Percentiles rank a stretch among this genome's conserved stretches.
phyloP scores from a whole-genome alignment of 257 asterid genomes.

The Gentiana straminea region DNA sequence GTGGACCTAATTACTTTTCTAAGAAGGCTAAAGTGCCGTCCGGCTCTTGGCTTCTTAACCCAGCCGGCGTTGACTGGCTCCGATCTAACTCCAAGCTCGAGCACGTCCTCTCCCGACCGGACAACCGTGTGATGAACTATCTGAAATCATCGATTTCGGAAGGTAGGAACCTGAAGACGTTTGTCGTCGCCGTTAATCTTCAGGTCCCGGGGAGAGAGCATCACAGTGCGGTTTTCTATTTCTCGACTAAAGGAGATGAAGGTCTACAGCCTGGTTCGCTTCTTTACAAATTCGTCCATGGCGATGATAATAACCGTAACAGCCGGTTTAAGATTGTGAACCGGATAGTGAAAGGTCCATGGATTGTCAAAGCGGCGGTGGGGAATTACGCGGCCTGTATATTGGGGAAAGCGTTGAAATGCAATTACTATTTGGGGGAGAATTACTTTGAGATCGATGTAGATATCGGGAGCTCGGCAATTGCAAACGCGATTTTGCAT shows the following conservation, averaged over 20 bases:
- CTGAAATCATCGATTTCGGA: slow-evolving; percentile 25
- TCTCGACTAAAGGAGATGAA: slow-evolving; percentile 45
- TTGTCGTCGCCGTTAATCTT: slow-evolving; percentile 62
- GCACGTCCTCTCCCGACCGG: slow-evolving; percentile 69
- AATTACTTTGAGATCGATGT: slow-evolving; percentile 30
- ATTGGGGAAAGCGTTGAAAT: slow-evolving; percentile 72
- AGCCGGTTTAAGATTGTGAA: slow-evolving; percentile 80
- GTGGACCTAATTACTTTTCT: slow-evolving; percentile 60
- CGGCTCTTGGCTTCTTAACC: slow-evolving; percentile 57
- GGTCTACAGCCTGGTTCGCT: slow-evolving; percentile 43
- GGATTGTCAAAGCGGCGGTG: slow-evolving; percentile 86
- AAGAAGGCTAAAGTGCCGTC: slow-evolving; percentile 51
- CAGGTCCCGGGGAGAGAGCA: slow-evolving; percentile 91
- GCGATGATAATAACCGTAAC: slow-evolving; percentile 56
- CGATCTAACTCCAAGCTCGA: slow-evolving; percentile 73
- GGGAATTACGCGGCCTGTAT: slow-evolving; percentile 87
- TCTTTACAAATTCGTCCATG: slow-evolving; percentile 59
- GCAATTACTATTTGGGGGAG: slow-evolving; percentile 52
- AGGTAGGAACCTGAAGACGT: slow-evolving; percentile 36
- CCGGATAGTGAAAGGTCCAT: slow-evolving; percentile 74
- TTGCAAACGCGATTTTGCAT: no score
- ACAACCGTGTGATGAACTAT: slow-evolving; percentile 60
- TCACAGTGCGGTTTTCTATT: slow-evolving; percentile 82
- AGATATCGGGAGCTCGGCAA: no score
- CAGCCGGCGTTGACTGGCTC: slow-evolving; percentile 96